Conservation (phyloP, 2,329 filamentous ascomycete species). For the Pestalotiopsis sp. region DNA sequence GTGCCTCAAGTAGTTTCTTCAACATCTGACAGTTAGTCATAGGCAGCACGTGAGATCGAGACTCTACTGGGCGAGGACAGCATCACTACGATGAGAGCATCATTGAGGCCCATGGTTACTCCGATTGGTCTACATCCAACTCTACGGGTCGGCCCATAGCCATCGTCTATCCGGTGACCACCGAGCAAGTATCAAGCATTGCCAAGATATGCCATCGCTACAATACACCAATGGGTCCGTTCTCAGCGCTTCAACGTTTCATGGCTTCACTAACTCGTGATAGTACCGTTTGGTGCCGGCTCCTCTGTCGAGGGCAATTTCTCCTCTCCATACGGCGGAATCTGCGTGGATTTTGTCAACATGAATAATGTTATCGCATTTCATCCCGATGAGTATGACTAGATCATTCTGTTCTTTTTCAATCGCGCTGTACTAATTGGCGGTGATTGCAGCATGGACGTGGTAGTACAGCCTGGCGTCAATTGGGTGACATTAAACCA, state of each 20-base stretch:
- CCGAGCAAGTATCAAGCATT: slow-evolving; percentile 65
- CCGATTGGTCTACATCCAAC: slow-evolving; percentile 73
- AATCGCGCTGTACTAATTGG: background rate
- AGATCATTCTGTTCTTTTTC: background rate
- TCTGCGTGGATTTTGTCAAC: slow-evolving; percentile 69
- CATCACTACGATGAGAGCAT: slow-evolving; percentile 67
- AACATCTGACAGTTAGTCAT: background rate
- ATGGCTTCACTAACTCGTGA: background rate
- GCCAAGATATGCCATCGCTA: slow-evolving; percentile 64
- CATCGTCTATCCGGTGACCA: slow-evolving; percentile 65
- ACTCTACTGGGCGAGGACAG: slow-evolving; percentile 56
- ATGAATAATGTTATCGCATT: slow-evolving; percentile 70
- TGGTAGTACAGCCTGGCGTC: slow-evolving; percentile 70
- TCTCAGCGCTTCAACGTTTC: no score
- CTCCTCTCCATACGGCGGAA: slow-evolving; percentile 65
- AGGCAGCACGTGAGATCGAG: slow-evolving; percentile 60
- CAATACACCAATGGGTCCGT: slow-evolving; percentile 64
- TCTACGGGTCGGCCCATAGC: slow-evolving; percentile 65
- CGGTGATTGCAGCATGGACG: slow-evolving; percentile 54
- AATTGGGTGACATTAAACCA: slow-evolving; percentile 71
- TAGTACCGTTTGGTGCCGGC: slow-evolving; percentile 73
- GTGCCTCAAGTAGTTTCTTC: background rate
- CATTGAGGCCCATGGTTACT: slow-evolving; percentile 66
- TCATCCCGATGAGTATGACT: slow-evolving; percentile 56
- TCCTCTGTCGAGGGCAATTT: slow-evolving; percentile 74